A percentile compares a stretch with the other conserved stretches of the same genome.
Evolutionary conservation across 352 stramenopile genomes (phyloP).

Genomic region (Pelagophyceae sp.): DNA sequence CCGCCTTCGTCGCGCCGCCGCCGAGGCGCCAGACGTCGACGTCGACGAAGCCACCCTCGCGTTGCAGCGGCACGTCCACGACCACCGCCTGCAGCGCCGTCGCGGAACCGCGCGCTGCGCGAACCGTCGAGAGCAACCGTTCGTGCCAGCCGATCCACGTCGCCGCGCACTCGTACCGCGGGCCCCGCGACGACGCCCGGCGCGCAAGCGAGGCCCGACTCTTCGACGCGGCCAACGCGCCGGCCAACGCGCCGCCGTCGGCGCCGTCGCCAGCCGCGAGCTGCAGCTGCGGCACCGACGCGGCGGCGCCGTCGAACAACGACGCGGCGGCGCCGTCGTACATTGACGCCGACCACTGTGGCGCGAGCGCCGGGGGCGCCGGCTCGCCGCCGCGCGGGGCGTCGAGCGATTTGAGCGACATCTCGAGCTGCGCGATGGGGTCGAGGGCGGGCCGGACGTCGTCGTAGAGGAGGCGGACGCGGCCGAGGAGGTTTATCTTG

Average conservation of each 20-base stretch:
- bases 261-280: neutral
- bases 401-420: too few relatives aligned
- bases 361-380: too few relatives aligned
- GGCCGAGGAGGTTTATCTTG: neutral
- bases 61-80: slow-evolving; percentile 3
- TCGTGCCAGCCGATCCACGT: neutral
- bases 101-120: neutral
- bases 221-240: neutral
- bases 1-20: too few relatives aligned
- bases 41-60: neutral
- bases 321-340: neutral
- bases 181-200: neutral
- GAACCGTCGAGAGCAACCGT: neutral
- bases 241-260: neutral
- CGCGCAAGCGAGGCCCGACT: neutral
- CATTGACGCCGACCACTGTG: neutral
- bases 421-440: too few relatives aligned
- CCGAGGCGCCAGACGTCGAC: too few relatives aligned
- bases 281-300: neutral
- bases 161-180: neutral
- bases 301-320: neutral
- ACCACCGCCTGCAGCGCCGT: neutral
- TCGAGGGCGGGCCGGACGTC: neutral
- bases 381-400: neutral
- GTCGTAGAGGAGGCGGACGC: neutral